A percentile compares a stretch with the other conserved stretches of the same genome.
phyloP scores from a whole-genome alignment of 805 yeast genomes.

The Candida corydali region DNA sequence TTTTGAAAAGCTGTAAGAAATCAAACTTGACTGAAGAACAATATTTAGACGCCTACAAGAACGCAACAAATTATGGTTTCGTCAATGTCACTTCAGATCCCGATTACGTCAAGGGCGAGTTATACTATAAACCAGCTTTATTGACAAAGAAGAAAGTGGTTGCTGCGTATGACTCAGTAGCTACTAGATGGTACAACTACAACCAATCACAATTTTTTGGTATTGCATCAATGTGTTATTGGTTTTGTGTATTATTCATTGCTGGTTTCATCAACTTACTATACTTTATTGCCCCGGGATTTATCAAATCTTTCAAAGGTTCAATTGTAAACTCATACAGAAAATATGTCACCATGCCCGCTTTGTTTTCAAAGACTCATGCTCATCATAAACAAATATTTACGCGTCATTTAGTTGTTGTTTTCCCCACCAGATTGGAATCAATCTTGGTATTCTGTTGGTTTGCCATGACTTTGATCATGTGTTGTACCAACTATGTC shows the following conservation, averaged over 20 bases:
- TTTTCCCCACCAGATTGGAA: slow-evolving; percentile 54
- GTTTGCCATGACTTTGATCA: slow-evolving; percentile 27
- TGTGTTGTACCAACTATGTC: slow-evolving; percentile 19
- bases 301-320: slow-evolving; percentile 27
- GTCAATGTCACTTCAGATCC: slow-evolving; percentile 21
- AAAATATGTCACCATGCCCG: slow-evolving; percentile 24
- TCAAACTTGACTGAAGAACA: slow-evolving; percentile 24
- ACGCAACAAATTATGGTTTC: slow-evolving; percentile 38
- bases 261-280: slow-evolving; percentile 42
- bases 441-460: slow-evolving; percentile 38
- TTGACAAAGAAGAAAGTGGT: slow-evolving; percentile 20
- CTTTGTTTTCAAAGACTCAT: slow-evolving; percentile 16
- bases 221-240: slow-evolving; percentile 43
- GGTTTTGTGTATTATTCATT: slow-evolving; percentile 42
- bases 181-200: slow-evolving; percentile 26
- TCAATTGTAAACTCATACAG: slow-evolving; percentile 18
- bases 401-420: slow-evolving; percentile 13
- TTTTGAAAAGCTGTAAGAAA: slow-evolving; percentile 22
- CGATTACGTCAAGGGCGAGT: slow-evolving; percentile 22
- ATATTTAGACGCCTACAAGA: slow-evolving; percentile 32
- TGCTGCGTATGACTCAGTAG: slow-evolving; percentile 23
- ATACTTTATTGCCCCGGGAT: slow-evolving; percentile 34
- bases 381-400: slow-evolving; percentile 12
- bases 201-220: slow-evolving; percentile 40
- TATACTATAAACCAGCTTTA: slow-evolving; percentile 34